Base-by-base conservation (phyloP, 179 eudicot genomes). In the Gypsophila paniculata region DNA sequence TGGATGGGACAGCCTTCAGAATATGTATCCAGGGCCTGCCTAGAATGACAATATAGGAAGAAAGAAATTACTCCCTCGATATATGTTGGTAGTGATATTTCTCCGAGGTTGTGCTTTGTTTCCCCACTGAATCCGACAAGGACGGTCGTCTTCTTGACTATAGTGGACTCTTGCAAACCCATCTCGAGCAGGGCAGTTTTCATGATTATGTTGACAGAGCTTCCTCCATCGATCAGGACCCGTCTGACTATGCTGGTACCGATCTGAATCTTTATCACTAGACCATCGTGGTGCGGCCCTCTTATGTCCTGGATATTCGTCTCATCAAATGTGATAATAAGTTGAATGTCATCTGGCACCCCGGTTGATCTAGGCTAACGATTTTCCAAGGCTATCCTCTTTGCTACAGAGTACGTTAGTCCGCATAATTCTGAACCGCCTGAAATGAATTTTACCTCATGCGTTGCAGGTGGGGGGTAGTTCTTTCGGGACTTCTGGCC, bases 111-210 rank as follows among this genome's bases (percentile, higher is more conserved):
- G 3, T 7, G 7, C 52, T 32, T 49, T 9, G 48, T 32, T 1
- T 69, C 61, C 8, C 72, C 72, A 32, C 61, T 69, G 26, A 69
- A 69, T 3, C 61, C 48, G 5, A 53, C 61, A 0, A 69, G 49
- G 34, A 69, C 61, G 3, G 6, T 52, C 6, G 46, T 26, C 2
- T 46, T 69, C 11, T 26, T 52, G 2, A 4, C n/a, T 0, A 69
- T 3, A 0, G 53, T 52, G 21, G 18, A 6, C 36, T 21, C 8
- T 7, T 0, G 0, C 0, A 17, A 0, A 1, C 26, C 61, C 61
- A n/a, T 69, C 2, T 9, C 48, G 1, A 51, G 11, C 36, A 69
- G 1, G 17, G 61, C 48, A 2, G 1, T 9, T 17, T 12, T 2
- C 26, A 53, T 15, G 12, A 17, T 52, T 2, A 32, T 17, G 12